A percentile compares a stretch with the other conserved stretches of the same genome.
These are phyloP conservation scores for Vigna angularis DNA, from an alignment of 306 rosid genomes.

Conservation along the genomic window DNA sequence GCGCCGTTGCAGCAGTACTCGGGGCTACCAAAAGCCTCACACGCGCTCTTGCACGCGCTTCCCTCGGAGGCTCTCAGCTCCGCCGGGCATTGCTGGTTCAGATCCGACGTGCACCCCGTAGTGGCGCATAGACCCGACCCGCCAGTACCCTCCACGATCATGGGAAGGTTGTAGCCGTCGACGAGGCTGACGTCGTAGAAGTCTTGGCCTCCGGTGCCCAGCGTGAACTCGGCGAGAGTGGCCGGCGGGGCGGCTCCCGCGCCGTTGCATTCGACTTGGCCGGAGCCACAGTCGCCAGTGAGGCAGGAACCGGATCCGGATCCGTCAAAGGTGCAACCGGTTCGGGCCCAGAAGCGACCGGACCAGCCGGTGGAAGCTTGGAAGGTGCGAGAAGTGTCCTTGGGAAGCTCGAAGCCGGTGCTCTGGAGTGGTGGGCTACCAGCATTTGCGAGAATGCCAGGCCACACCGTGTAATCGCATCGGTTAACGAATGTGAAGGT, in stretches of 20 bases:
- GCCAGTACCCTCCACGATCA: constrained; percentile 82
- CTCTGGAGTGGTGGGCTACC: constrained; percentile 70
- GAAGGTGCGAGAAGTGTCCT: constrained; percentile 67
- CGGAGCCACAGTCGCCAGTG: constrained; percentile 95
- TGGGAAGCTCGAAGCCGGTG: constrained; percentile 94
- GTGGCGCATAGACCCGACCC: constrained; percentile 84
- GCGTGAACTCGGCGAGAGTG: constrained; percentile 91
- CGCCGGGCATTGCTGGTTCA: constrained; percentile 80
- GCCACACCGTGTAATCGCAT: constrained; percentile 92
- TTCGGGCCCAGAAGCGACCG: constrained; percentile 95
- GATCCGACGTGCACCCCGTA: constrained; percentile 84
- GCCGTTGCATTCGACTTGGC: constrained; percentile 79
- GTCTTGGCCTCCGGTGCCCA: constrained; percentile 85
- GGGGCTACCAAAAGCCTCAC: constrained; percentile 88
- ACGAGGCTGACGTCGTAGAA: constrained; percentile 96
- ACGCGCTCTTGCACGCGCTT: constrained; percentile 95
- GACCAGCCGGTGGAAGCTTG: constrained; percentile 98
- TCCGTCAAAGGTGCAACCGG: constrained; percentile 79
- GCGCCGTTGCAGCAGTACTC: constrained; percentile 90
- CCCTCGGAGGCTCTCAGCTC: constrained; percentile 74
- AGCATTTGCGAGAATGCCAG: constrained; percentile 88
- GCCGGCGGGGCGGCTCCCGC: constrained; percentile 95
- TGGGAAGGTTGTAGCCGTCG: constrained; percentile 88
- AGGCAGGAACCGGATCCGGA: constrained; percentile 78
- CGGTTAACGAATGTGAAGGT: constrained; percentile 81